Conservation (phyloP, 257 asterid species). For the Perilla frutescens region DNA sequence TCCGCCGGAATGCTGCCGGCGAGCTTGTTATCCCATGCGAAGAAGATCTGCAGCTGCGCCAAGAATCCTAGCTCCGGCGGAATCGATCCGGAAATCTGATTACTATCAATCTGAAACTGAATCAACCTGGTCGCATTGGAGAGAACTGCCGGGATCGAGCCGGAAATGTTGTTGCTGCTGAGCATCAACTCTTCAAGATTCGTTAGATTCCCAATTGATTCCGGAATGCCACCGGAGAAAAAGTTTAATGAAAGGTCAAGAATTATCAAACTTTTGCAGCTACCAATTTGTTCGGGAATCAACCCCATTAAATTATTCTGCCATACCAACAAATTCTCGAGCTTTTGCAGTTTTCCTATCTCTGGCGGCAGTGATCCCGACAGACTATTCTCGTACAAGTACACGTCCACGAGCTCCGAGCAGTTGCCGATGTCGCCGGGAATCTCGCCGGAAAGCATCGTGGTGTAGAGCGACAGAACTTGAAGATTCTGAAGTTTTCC, state of each 20-base stretch:
- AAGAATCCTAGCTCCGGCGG: constrained; percentile 66
- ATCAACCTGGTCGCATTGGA: constrained; percentile 60
- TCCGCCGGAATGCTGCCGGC: constrained; percentile 69
- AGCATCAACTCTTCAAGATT: constrained; percentile 75
- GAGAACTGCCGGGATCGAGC: constrained; percentile 71
- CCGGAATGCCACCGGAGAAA: constrained; percentile 60
- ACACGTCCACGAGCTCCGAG: constrained; percentile 66
- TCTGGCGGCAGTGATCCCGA: constrained; percentile 69
- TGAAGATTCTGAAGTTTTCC: constrained; percentile 63
- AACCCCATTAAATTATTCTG: constrained; percentile 63
- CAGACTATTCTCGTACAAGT: constrained; percentile 66
- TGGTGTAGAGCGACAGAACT: constrained; percentile 61
- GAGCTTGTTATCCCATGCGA: constrained; percentile 84
- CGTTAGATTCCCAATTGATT: constrained; percentile 62
- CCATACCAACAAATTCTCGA: constrained; percentile 71
- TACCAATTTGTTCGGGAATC: constrained; percentile 67
- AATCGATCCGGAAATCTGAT: constrained; percentile 68
- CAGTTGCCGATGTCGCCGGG: constrained; percentile 75
- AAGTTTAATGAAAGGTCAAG: constrained; percentile 69
- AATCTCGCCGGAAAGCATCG: constrained; percentile 74
- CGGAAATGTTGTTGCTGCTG: constrained; percentile 76
- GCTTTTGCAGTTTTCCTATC: constrained; percentile 68
- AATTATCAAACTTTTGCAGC: constrained; percentile 55
- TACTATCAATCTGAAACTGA: constrained; percentile 74
- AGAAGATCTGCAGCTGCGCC: constrained; percentile 59